phyloP scores from a whole-genome alignment of 1,284 basidiomycete species.

The Ustilago nuda region DNA sequence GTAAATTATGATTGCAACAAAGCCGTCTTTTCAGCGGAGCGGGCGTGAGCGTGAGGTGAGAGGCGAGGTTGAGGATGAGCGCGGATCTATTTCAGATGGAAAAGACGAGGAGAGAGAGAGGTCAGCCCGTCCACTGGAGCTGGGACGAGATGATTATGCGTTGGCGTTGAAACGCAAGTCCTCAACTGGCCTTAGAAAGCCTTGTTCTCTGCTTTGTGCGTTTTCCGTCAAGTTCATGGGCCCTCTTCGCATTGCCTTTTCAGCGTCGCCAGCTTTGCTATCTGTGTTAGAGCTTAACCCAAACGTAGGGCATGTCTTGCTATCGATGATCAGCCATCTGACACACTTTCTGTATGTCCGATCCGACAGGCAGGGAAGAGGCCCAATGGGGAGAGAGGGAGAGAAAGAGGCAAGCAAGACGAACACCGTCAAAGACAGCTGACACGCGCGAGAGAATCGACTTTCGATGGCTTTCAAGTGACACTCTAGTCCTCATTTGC shows the following conservation, averaged over 20 bases:
- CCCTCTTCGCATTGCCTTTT: background rate
- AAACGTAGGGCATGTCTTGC: background rate
- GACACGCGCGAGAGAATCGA: background rate
- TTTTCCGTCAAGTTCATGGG: constrained; percentile 2
- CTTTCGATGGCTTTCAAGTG: background rate
- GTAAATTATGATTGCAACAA: constrained; percentile 4
- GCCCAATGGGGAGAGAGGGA: background rate
- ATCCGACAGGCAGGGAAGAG: background rate
- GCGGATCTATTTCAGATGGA: constrained; percentile 35
- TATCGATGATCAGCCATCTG: background rate
- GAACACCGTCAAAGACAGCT: background rate
- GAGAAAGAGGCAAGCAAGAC: background rate
- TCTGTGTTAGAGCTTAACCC: background rate
- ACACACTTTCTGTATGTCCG: background rate
- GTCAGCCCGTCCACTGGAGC: too few species aligned
- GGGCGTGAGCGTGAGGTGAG: background rate
- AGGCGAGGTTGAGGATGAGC: background rate
- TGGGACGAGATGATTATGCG: constrained; percentile 18
- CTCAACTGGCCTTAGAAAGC: background rate
- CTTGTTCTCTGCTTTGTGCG: background rate
- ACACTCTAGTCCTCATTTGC: background rate
- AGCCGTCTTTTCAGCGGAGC: background rate
- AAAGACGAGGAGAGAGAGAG: background rate
- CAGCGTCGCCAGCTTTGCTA: background rate
- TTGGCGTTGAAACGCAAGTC: constrained; percentile 13